Evolutionary conservation across 2,329 filamentous ascomycete genomes (phyloP), one percentile per base, ranked within the genome.

Genomic region (Fusarium torulosum): DNA sequence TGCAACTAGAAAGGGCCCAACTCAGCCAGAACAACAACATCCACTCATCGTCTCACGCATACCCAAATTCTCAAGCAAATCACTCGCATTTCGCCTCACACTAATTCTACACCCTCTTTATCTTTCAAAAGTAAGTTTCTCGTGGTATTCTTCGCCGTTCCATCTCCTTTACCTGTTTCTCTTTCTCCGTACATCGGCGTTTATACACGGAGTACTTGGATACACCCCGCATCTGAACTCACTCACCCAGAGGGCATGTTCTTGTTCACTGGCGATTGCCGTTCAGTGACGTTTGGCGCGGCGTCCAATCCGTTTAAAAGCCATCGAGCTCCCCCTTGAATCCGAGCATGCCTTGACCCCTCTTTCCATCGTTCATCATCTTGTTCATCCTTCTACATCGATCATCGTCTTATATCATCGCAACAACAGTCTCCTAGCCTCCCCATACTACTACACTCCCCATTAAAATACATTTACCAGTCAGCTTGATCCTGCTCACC

Each of bases 301-400:
- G 57, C 43, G 44, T 70, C 64, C 50, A 56, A 47, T 69, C 47
- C 51, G 33, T 70, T 72, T 72, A 73, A 73, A 73, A 69, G 50
- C 59, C 65, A 63, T 59, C 63, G 46, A 46, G 41, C 21, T 54
- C 67, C 67, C 61, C 59, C 54, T 64, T 56, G 20, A 31, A 31
- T 29, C 40, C 37, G 56, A 42, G 15, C 40, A 29, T 54, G 15
- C 38, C 49, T 52, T 35, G 23, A 61, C 62, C 69, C 70, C 57
- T 73, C 71, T 58, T 70, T 58, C 55, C 53, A 68, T 64, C 56
- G 61, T 63, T 59, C 53, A 56, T 59, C 58, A 59, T 63, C 56
- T 27, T 59, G 52, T 23, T 40, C 33, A 53, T 61, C 27, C 15
- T 41, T 57, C 35, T 33, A n/a, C 21, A 59, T 50, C 57, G 66